Percentiles rank a stretch among this genome's conserved stretches.
phyloP scores from a whole-genome alignment of 2,329 filamentous ascomycete species.

The Trichoderma atrobrunneum region DNA sequence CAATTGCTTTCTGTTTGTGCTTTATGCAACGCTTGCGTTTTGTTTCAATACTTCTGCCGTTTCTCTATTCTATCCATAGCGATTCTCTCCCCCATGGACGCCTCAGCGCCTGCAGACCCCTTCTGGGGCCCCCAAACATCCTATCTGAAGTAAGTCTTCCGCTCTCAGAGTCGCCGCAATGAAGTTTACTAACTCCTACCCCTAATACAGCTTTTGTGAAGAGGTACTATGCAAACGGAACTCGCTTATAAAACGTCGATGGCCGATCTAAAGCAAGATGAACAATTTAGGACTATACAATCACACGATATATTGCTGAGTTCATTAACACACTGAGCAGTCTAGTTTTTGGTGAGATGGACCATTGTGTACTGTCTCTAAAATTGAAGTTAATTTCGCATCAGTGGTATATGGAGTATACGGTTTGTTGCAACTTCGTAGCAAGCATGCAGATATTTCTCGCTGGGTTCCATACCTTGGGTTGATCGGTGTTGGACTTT shows the following conservation, averaged over 20 bases:
- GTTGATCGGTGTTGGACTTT: slow-evolving; percentile 36
- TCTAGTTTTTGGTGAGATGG: background rate
- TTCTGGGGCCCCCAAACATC: slow-evolving; percentile 35
- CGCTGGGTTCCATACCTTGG: slow-evolving; percentile 23
- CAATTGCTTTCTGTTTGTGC: too few relatives aligned
- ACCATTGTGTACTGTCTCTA: background rate
- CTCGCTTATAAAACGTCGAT: too few relatives aligned
- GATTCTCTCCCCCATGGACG: background rate
- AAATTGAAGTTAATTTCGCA: background rate
- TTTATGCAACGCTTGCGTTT: too few relatives aligned
- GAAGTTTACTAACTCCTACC: background rate
- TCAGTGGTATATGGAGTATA: background rate
- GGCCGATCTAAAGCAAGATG: too few relatives aligned
- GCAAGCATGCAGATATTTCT: too few relatives aligned
- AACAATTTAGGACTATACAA: too few relatives aligned
- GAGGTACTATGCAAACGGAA: too few relatives aligned
- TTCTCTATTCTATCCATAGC: too few relatives aligned
- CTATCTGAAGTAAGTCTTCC: slow-evolving; percentile 30
- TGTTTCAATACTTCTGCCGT: too few relatives aligned
- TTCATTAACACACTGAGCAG: background rate
- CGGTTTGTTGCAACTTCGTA: background rate
- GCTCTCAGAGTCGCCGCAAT: background rate
- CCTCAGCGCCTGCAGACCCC: slow-evolving; percentile 7
- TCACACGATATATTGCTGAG: too few relatives aligned
- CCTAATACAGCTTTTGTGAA: too few relatives aligned